Evolutionary conservation across 2,329 filamentous ascomycete genomes (phyloP), one percentile per base, ranked within the genome.

Genomic region (Ophiostoma angusticollis): DNA sequence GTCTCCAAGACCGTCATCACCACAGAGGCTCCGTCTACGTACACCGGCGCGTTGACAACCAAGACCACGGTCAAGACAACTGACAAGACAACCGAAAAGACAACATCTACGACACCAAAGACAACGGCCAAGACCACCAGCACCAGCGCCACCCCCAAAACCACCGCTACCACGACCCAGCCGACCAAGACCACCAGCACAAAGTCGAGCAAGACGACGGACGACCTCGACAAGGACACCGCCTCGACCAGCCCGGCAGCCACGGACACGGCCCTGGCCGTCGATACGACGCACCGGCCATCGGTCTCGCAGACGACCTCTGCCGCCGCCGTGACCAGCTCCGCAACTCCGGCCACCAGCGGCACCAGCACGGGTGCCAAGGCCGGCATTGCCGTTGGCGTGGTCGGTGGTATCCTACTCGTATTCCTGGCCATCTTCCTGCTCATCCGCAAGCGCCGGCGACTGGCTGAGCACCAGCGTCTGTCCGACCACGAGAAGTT

Each of bases 311-410:
- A 24, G 9, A 40, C 37, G 14, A 27, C 35, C 8, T 16, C 30
- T n/a, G 7, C 33, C 3, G 19, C 44, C 23, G 6, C 24, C 1
- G 28, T 30, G 12, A 12, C 35, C 18, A 18, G 24, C 23, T 37
- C 32, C 5, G 16, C 25, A 21, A 24, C 40, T 2, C 9, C 38
- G 16, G 16, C 41, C 9, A 28, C 27, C 13, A 13, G 18, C 11
- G 39, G 38, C 30, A 42, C 39, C 25, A 44, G 37, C 37, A 4
- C 45, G 55, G 69, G 41, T 54, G 69, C 61, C 22, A 91, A 85
- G 59, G 87, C 85, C 31, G 91, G 91, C 44, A 72, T 95, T 45
- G 84, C 80, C 6, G 78, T 95, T 54, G 87, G 86, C 52, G 74
- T 93, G 34, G 60, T 95, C 23, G 66, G 80, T 6, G 74, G 73